phyloP scores from a whole-genome alignment of 495 filamentous ascomycete species.

The Extremus antarcticus region DNA sequence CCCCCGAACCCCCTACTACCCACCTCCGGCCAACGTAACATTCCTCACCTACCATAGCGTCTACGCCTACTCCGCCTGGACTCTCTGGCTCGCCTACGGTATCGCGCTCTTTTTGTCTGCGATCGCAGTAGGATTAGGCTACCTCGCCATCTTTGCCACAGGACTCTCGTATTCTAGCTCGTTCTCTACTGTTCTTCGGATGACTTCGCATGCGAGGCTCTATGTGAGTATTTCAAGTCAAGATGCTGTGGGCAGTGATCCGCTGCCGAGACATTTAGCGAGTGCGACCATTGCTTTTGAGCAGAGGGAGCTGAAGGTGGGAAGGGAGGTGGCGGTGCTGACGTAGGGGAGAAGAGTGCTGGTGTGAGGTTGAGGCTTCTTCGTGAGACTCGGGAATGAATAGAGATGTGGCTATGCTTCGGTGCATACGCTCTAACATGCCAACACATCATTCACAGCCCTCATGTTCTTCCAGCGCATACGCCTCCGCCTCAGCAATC shows the following conservation, averaged over 20 bases:
- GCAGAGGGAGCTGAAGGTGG: too few relatives aligned
- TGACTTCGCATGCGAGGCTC: not conserved
- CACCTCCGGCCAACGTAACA: not conserved
- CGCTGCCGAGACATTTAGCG: not conserved
- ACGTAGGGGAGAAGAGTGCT: too few relatives aligned
- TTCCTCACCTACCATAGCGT: not conserved
- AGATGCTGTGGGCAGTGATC: not conserved
- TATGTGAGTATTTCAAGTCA: not conserved
- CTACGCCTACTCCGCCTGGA: not conserved
- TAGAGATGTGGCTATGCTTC: too few relatives aligned
- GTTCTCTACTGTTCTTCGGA: not conserved
- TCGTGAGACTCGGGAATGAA: too few relatives aligned
- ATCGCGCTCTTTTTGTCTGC: not conserved
- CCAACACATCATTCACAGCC: too few relatives aligned
- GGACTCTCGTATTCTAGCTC: not conserved
- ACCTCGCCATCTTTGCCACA: not conserved
- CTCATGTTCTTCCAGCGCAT: slow-evolving; percentile 29
- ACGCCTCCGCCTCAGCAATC: slow-evolving; percentile 39
- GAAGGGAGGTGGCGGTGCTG: too few relatives aligned
- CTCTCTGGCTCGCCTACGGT: not conserved
- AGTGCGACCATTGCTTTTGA: too few relatives aligned
- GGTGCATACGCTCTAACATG: too few relatives aligned
- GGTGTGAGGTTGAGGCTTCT: too few relatives aligned
- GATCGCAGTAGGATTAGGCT: not conserved
- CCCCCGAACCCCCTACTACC: not conserved